phyloP scores from a whole-genome alignment of 345 rosid species.

The Gynandropsis gynandra region DNA sequence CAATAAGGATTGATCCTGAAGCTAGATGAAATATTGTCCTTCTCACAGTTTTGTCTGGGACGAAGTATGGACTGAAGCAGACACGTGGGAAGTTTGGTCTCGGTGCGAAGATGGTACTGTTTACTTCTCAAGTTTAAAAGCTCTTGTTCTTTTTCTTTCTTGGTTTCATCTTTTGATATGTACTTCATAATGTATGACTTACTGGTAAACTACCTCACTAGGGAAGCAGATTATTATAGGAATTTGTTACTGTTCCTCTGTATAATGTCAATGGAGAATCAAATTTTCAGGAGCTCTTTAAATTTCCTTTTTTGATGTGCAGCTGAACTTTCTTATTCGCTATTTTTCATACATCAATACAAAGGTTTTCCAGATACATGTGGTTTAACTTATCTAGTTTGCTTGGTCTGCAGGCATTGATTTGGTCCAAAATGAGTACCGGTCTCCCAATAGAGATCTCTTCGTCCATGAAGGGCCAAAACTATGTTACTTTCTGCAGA shows the following conservation, averaged over 20 bases:
- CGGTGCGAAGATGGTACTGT: conserved; percentile 91
- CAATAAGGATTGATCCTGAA: neutral
- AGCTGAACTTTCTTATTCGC: conserved; percentile 5
- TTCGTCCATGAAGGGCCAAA: conserved; percentile 83
- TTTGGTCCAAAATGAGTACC: conserved; percentile 99
- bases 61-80: conserved; percentile 95
- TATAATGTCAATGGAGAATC: too few relatives aligned
- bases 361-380: neutral
- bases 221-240: neutral
- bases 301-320: neutral
- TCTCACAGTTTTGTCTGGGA: conserved; percentile 77
- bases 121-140: conserved; percentile 7
- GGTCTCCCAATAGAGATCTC: conserved; percentile 93
- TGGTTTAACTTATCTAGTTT: conserved; percentile 11
- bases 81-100: conserved; percentile 99
- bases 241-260: neutral
- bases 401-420: conserved; percentile 63
- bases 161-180: neutral
- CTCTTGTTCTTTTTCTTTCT: conserved; percentile 1
- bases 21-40: conserved; percentile 19
- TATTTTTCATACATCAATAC: neutral
- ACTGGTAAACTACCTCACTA: conserved; percentile 5
- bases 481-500: conserved; percentile 69
- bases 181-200: neutral
- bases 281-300: too few relatives aligned